Base-by-base conservation (phyloP, 2,329 filamentous ascomycete genomes). In the Colletotrichum sp. region DNA sequence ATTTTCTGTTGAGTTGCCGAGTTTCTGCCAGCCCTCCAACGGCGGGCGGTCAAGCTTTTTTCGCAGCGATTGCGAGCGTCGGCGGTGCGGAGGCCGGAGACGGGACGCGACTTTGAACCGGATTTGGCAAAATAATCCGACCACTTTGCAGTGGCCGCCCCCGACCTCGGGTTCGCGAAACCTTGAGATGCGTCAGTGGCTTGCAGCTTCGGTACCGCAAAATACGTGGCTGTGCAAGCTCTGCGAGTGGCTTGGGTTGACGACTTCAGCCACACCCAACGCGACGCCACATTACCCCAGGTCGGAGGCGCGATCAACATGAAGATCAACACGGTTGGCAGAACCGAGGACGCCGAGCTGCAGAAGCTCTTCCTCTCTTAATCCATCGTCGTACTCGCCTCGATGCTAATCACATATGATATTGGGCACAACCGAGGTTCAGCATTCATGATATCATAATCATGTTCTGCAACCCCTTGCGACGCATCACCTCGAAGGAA, bases 1-100 rank as follows among this genome's bases (percentile, higher is more conserved):
- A 74, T 74, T 76, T 76, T 76, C 73, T 76, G 74, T 76, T 74
- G 74, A 76, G 71, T 52, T 36, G 59, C 59, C 65, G 70, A 39
- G 9, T 74, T 76, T 76, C 70, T 74, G 74, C 74, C 74, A 69
- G 71, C 28, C 57, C 70, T 64, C 44, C 30, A 64, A 57, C 39
- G 36, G 74, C 70, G 71, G 49, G 74, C 74, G 74, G 74, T 76
- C 74, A 76, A 39, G 44, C 55, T 5, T 68, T 68, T 68, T 24
- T 55, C 52, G n/a, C 49, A 30, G 55, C 63, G 36, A n/a, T 59
- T 74, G 74, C 34, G 55, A 62, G 30, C 21, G 28, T 64, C 70
- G 39, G 49, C 69, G 64, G 65, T 49, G 62, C 44, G 67, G 67
- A 71, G 59, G 44, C 24, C 32, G 39, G 57, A 34, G 62, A 52